Conservation (phyloP, 2,329 filamentous ascomycete genomes). For the Talaromyces sp. region DNA sequence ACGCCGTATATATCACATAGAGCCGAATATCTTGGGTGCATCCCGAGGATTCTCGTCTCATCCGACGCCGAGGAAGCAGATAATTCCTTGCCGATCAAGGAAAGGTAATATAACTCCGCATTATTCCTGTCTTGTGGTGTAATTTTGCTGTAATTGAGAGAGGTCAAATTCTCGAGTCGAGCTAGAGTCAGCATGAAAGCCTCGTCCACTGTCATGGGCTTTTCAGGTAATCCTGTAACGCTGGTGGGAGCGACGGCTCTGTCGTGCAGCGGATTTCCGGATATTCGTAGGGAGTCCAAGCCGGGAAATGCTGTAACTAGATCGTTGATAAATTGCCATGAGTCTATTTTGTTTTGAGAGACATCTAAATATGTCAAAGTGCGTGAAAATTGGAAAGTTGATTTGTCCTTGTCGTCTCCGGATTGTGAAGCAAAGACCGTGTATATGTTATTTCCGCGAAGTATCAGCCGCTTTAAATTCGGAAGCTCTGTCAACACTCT, state of each 20-base stretch:
- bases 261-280: slow-evolving; percentile 80
- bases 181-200: slow-evolving; percentile 85
- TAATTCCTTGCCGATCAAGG: slow-evolving; percentile 75
- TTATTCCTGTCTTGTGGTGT: slow-evolving; percentile 72
- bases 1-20: slow-evolving; percentile 74
- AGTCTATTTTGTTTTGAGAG: slow-evolving; percentile 65
- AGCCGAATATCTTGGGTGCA: slow-evolving; percentile 68
- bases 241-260: slow-evolving; percentile 34
- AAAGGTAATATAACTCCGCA: slow-evolving; percentile 90
- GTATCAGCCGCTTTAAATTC: slow-evolving; percentile 48
- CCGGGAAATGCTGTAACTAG: slow-evolving; percentile 68
- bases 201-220: slow-evolving; percentile 61
- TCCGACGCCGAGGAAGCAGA: slow-evolving; percentile 40
- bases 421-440: slow-evolving; percentile 35
- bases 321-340: slow-evolving; percentile 71
- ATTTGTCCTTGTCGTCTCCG: slow-evolving; percentile 18
- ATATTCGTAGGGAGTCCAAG: slow-evolving; percentile 70
- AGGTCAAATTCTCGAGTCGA: slow-evolving; percentile 64
- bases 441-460: slow-evolving; percentile 74
- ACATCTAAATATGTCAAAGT: slow-evolving; percentile 66
- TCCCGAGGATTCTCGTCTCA: slow-evolving; percentile 51
- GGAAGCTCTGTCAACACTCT: slow-evolving; percentile 52
- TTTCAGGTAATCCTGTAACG: slow-evolving; percentile 40
- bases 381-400: slow-evolving; percentile 50
- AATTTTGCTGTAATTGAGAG: slow-evolving; percentile 60